Conservation (phyloP, 768 basidiomycete species). For the Suillus alpinus region DNA sequence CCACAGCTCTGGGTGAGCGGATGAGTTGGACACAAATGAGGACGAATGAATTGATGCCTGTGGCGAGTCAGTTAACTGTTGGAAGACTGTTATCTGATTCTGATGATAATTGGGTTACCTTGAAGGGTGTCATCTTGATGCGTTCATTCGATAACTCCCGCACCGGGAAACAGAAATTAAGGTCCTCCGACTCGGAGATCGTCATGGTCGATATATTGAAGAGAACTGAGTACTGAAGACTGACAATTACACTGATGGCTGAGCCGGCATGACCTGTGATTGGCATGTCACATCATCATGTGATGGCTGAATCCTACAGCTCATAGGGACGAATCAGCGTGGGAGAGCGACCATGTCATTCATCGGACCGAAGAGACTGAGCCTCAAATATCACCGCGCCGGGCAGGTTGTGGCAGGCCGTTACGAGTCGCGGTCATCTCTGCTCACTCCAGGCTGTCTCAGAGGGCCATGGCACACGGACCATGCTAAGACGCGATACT, state of each 20-base stretch:
- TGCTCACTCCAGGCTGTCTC: background rate
- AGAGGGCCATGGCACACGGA: background rate
- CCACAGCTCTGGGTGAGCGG: constrained; percentile 37
- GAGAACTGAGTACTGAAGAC: constrained; percentile 3
- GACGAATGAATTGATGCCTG: constrained; percentile 44
- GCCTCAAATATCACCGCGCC: background rate
- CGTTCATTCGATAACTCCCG: constrained; percentile 44
- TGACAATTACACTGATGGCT: background rate
- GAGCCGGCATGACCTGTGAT: no score
- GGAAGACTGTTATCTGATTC: background rate
- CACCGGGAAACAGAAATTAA: constrained; percentile 50
- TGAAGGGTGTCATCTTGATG: constrained; percentile 46
- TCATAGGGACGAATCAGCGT: background rate
- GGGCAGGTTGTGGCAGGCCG: background rate
- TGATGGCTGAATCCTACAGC: background rate
- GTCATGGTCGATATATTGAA: background rate
- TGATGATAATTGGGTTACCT: constrained; percentile 26
- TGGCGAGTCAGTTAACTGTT: background rate
- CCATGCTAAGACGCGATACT: background rate
- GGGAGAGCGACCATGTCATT: background rate
- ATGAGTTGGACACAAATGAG: constrained; percentile 29
- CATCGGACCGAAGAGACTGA: background rate
- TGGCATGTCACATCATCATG: background rate
- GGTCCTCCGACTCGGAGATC: constrained; percentile 15
- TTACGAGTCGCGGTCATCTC: no score